Conservation (phyloP, 1,139 yeast genomes). For the Taphrina populina region DNA sequence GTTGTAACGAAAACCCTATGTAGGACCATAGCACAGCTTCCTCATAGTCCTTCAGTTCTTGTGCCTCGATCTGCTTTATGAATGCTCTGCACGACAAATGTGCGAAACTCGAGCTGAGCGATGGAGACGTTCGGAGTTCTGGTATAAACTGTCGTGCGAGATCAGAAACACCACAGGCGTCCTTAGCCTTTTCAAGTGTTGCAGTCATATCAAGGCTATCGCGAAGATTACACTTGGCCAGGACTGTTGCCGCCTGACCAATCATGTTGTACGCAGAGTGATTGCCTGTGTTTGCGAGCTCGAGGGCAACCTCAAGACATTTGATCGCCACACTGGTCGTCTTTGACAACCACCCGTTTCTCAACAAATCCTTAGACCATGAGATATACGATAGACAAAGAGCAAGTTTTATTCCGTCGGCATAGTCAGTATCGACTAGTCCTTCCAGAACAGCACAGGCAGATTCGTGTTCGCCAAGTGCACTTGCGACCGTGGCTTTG, state of each 20-base stretch:
- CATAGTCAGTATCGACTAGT: constrained; percentile 50
- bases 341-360: constrained; percentile 65
- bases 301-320: constrained; percentile 45
- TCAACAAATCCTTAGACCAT: constrained; percentile 55
- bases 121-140: not conserved
- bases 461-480: constrained; percentile 56
- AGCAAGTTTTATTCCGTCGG: constrained; percentile 59
- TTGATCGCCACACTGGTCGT: constrained; percentile 55
- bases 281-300: constrained; percentile 32
- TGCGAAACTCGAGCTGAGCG: not conserved
- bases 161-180: not conserved
- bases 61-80: not conserved
- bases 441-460: constrained; percentile 51
- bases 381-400: constrained; percentile 59
- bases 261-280: not conserved
- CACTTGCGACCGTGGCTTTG: constrained; percentile 61
- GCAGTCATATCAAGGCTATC: not conserved
- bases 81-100: not conserved
- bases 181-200: not conserved
- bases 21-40: constrained; percentile 20
- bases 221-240: not conserved
- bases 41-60: not conserved
- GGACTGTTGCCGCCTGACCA: constrained; percentile 7
- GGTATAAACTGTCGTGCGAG: not conserved
- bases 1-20: constrained; percentile 45